Conservation (phyloP, 345 rosid genomes). For the Hibiscus tridactylites region DNA sequence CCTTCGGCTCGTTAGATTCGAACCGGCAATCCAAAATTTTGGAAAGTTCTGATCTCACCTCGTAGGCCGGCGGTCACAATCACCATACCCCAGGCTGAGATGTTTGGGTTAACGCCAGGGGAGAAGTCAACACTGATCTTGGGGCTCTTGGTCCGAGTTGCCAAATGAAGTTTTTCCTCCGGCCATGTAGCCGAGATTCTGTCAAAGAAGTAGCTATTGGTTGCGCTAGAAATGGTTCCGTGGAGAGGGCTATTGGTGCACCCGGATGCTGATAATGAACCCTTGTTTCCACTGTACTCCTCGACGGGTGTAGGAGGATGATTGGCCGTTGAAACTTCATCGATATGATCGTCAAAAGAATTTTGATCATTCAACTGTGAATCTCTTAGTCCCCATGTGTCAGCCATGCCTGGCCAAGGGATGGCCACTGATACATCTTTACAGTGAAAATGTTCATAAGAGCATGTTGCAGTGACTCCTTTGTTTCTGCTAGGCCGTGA, state of each 20-base stretch:
- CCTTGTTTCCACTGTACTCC: slow-evolving; percentile 32
- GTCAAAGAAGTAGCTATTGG: slow-evolving; percentile 77
- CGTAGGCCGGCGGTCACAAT: slow-evolving; percentile 80
- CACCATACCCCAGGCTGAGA: slow-evolving; percentile 78
- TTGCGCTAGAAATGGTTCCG: slow-evolving; percentile 72
- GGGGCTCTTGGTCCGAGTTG: slow-evolving; percentile 48
- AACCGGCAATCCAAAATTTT: slow-evolving; percentile 88
- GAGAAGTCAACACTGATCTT: slow-evolving; percentile 43
- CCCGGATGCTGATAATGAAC: slow-evolving; percentile 32
- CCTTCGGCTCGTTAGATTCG: slow-evolving; percentile 26
- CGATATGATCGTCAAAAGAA: slow-evolving; percentile 34
- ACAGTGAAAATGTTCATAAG: slow-evolving; percentile 82
- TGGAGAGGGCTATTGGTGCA: slow-evolving; percentile 47
- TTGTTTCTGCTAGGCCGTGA: slow-evolving; percentile 71
- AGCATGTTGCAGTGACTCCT: slow-evolving; percentile 52
- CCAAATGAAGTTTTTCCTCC: slow-evolving; percentile 57
- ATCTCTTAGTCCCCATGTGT: slow-evolving; percentile 40
- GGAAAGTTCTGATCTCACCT: slow-evolving; percentile 79
- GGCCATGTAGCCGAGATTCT: slow-evolving; percentile 93
- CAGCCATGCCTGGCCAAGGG: slow-evolving; percentile 82
- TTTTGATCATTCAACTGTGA: slow-evolving; percentile 31
- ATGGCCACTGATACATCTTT: slow-evolving; percentile 81
- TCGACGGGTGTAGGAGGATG: slow-evolving; percentile 81
- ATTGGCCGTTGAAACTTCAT: slow-evolving; percentile 53
- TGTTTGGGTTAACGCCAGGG: slow-evolving; percentile 37